These are phyloP conservation scores for Diaporthe australafricana DNA, from an alignment of 2,329 filamentous ascomycete genomes.

Conservation along the genomic window DNA sequence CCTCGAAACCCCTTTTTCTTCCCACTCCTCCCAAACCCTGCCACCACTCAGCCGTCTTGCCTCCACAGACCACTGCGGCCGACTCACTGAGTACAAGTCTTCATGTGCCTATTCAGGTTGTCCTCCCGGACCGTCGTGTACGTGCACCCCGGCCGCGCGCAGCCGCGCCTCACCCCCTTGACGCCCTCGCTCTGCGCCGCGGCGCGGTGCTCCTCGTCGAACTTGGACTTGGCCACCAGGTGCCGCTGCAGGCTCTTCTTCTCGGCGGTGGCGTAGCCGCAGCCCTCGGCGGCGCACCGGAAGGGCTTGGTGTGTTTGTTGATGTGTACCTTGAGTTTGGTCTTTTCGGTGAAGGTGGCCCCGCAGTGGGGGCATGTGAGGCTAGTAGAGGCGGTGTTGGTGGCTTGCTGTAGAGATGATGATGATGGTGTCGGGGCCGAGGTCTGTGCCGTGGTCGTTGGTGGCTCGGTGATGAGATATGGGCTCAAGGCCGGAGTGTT, in stretches of 20 bases:
- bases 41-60: background rate
- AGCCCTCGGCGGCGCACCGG: constrained; percentile 29
- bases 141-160: constrained; percentile 21
- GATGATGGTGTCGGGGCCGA: background rate
- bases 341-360: constrained; percentile 20
- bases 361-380: constrained; percentile 30
- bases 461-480: background rate
- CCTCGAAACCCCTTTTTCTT: background rate
- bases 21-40: too few relatives aligned
- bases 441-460: background rate
- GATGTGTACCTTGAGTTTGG: constrained; percentile 33
- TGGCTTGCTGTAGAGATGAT: background rate
- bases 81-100: constrained; percentile 11
- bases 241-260: constrained; percentile 37
- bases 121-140: constrained; percentile 33
- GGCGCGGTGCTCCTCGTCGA: constrained; percentile 31
- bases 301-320: constrained; percentile 38
- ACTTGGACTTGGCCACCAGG: constrained; percentile 30
- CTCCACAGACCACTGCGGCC: background rate
- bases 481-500: background rate
- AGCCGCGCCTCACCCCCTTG: constrained; percentile 1
- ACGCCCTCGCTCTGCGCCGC: constrained; percentile 26
- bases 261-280: constrained; percentile 29
- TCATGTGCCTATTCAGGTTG: constrained; percentile 32
- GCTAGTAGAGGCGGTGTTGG: too few relatives aligned